Percentiles rank a stretch among this genome's conserved stretches.
Conservation (phyloP, 345 rosid species). For the Theobroma cacao region DNA sequence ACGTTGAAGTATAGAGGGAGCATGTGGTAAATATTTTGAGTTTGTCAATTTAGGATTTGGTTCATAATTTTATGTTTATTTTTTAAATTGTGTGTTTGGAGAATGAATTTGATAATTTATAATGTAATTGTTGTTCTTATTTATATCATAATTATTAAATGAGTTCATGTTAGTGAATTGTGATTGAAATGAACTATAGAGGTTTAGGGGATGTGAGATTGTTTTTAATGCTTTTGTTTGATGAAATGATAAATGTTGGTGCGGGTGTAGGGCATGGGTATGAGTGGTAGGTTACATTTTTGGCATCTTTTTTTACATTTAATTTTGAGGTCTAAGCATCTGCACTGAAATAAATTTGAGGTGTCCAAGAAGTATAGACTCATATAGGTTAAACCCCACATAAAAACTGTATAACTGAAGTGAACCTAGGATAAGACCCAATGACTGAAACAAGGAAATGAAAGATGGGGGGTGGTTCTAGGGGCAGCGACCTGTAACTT, state of each 20-base stretch:
- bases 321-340: background rate
- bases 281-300: background rate
- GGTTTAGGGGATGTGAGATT: background rate
- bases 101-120: constrained; percentile 5
- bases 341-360: background rate
- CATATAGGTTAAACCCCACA: background rate
- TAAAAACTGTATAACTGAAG: background rate
- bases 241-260: background rate
- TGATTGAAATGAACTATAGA: background rate
- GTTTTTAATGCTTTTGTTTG: background rate
- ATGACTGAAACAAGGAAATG: background rate
- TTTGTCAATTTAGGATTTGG: background rate
- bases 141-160: background rate
- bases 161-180: background rate
- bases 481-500: background rate
- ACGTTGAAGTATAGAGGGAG: constrained; percentile 78
- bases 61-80: background rate
- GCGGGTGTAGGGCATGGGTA: background rate
- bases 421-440: background rate
- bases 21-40: constrained; percentile 66
- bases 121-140: background rate
- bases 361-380: background rate
- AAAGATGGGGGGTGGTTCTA: background rate
- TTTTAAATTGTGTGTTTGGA: background rate
- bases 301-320: background rate